A percentile compares a stretch with the other conserved stretches of the same genome.
phyloP scores from a whole-genome alignment of 257 asterid species.

The Solanum medicagineum region DNA sequence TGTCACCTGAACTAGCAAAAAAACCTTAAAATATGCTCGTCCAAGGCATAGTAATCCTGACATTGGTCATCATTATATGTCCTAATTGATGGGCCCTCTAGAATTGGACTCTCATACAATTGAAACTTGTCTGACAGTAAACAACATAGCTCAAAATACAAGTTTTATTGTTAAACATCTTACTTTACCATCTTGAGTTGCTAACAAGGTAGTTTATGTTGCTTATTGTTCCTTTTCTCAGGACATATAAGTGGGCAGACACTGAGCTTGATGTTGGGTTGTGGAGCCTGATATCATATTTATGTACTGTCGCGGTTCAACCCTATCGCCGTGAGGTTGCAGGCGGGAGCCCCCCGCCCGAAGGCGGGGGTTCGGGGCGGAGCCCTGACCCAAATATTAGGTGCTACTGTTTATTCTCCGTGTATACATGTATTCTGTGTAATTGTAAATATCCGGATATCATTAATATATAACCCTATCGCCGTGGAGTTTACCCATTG shows the following conservation, averaged over 20 bases:
- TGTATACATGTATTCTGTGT: too few relatives aligned
- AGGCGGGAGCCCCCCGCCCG: too few relatives aligned
- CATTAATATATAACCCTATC: too few relatives aligned
- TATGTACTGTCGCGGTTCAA: too few relatives aligned
- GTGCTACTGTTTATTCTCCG: too few relatives aligned
- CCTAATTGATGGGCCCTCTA: not conserved
- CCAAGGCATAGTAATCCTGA: not conserved
- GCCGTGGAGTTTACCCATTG: too few relatives aligned
- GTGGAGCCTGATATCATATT: too few relatives aligned
- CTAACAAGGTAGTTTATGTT: not conserved
- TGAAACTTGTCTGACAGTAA: not conserved
- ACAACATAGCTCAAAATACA: not conserved
- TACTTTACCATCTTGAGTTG: not conserved
- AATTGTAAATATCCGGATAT: too few relatives aligned
- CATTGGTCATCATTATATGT: not conserved
- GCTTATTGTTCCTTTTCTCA: conserved; percentile 9
- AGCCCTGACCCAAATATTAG: too few relatives aligned
- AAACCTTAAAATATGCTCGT: not conserved
- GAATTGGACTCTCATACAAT: not conserved
- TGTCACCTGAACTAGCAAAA: not conserved
- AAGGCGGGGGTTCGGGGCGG: too few relatives aligned
- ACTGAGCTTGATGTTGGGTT: conserved; percentile 81
- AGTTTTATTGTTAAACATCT: not conserved
- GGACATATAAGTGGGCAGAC: conserved; percentile 99
- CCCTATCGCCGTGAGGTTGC: too few relatives aligned